These are phyloP conservation scores for Salix brachista DNA, from an alignment of 345 rosid species.

Conservation along the genomic window DNA sequence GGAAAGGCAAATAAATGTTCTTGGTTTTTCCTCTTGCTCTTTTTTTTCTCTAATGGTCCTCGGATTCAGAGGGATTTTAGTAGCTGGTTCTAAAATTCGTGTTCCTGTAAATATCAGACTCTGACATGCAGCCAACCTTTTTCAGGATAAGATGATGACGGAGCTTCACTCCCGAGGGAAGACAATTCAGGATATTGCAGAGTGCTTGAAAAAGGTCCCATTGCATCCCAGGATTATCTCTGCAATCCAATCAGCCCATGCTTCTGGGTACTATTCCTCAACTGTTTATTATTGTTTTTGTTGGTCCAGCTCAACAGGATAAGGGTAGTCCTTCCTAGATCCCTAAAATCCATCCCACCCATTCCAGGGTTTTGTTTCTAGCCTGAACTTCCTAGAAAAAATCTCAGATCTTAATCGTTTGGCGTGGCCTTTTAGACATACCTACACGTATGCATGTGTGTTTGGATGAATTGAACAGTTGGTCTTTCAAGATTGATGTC, in stretches of 20 bases:
- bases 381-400: neutral
- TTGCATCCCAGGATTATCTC: constrained; percentile 17
- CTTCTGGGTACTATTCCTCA: constrained; percentile 12
- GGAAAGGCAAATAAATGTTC: too few species aligned
- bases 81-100: neutral
- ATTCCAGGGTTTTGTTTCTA: neutral
- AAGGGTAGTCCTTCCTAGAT: neutral
- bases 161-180: constrained; percentile 19
- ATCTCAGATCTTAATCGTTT: too few species aligned
- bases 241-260: constrained; percentile 24
- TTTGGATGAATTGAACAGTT: too few species aligned
- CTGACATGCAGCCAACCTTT: neutral
- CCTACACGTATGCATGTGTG: too few species aligned
- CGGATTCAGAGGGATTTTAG: neutral
- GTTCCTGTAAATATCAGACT: neutral
- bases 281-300: neutral
- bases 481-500: too few species aligned
- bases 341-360: neutral
- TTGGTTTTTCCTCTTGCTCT: neutral
- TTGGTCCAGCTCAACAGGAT: neutral
- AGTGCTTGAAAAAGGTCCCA: constrained; percentile 17
- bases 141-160: constrained; percentile 30
- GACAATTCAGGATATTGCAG: constrained; percentile 24
- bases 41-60: neutral
- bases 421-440: too few species aligned